Conservation (phyloP, 768 basidiomycete genomes). For the Boletellus emodensis region DNA sequence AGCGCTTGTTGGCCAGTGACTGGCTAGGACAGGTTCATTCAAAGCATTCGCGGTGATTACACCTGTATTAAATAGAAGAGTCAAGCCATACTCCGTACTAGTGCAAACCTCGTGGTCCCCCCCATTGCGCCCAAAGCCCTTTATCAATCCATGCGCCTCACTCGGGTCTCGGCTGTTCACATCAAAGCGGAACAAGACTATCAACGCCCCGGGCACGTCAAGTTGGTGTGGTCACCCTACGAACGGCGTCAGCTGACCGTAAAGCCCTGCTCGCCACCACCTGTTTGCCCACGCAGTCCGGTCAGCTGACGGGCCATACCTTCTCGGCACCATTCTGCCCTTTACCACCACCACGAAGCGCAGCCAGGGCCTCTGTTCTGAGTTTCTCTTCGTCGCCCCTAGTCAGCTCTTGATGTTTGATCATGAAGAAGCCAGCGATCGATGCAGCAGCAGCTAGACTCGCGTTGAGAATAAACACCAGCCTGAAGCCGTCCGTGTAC, state of each 20-base stretch:
- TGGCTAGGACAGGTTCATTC: background rate
- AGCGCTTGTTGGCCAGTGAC: no score
- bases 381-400: constrained; percentile 52
- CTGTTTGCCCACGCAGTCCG: background rate
- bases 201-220: no score
- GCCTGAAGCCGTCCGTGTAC: constrained; percentile 54
- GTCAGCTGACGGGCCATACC: background rate
- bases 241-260: background rate
- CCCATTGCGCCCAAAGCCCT: background rate
- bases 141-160: background rate
- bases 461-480: constrained; percentile 60
- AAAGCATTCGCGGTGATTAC: constrained; percentile 13
- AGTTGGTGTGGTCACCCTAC: background rate
- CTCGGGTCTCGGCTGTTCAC: background rate
- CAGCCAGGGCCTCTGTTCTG: constrained; percentile 36
- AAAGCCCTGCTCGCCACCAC: constrained; percentile 1
- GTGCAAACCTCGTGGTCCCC: background rate
- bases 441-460: constrained; percentile 50
- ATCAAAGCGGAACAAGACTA: no score
- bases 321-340: background rate
- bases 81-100: background rate
- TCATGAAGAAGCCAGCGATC: constrained; percentile 54
- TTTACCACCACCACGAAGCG: background rate
- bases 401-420: constrained; percentile 57
- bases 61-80: background rate